A percentile compares a stretch with the other conserved stretches of the same genome.
These are phyloP conservation scores for Sporisorium reilianum DNA, from an alignment of 1,284 basidiomycete genomes.

Conservation along the genomic window DNA sequence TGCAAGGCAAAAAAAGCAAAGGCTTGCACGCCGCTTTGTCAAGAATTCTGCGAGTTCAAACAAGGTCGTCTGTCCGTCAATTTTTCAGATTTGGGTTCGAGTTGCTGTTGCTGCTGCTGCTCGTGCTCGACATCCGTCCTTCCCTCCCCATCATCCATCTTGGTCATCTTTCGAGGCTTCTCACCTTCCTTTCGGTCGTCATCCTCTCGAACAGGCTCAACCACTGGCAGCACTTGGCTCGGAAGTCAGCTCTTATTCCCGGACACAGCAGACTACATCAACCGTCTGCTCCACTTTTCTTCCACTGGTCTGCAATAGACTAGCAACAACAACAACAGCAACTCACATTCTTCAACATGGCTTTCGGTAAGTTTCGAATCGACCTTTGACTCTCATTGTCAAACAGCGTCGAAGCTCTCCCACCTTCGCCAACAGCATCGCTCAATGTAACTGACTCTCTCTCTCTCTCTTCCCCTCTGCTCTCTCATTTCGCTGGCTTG, in stretches of 20 bases:
- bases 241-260: conserved; percentile 1
- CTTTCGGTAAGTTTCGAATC: conserved; percentile 40
- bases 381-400: neutral
- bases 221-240: conserved; percentile 2
- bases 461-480: no score
- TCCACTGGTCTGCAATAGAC: conserved; percentile 32
- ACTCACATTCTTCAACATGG: conserved; percentile 32
- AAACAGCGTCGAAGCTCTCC: neutral
- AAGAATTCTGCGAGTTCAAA: neutral
- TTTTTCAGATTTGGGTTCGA: neutral
- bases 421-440: neutral
- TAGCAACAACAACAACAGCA: conserved; percentile 9
- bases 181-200: conserved; percentile 7
- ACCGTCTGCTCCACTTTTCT: conserved; percentile 10
- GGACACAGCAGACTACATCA: conserved; percentile 16
- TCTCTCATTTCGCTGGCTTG: conserved; percentile 2
- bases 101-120: no score
- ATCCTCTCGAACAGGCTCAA: neutral
- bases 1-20: conserved; percentile 14
- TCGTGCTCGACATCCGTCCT: neutral
- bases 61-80: no score
- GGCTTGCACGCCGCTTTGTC: conserved; percentile 7
- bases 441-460: conserved; percentile 15
- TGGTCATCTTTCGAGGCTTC: conserved; percentile 5
- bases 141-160: conserved; percentile 1